These are phyloP conservation scores for Nymphaea thermarum DNA, from an alignment of 164 flowering plant species.

Conservation along the genomic window DNA sequence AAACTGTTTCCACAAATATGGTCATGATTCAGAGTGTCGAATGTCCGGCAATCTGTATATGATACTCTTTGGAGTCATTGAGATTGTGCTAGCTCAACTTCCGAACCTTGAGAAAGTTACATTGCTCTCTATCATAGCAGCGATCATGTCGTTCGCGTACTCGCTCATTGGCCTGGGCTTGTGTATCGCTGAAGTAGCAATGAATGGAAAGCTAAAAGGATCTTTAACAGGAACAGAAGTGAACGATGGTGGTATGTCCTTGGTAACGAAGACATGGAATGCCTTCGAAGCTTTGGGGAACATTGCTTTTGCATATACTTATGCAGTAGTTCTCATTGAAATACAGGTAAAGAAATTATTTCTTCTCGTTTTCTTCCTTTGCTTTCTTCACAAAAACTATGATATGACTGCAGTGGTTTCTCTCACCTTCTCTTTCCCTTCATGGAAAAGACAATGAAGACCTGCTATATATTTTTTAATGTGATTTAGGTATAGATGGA, in stretches of 20 bases:
- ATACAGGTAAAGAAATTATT: conserved; percentile 21
- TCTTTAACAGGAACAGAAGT: conserved; percentile 11
- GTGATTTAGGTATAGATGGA: too few relatives aligned
- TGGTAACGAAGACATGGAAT: conserved; percentile 20
- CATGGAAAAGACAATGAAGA: not conserved
- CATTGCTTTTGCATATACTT: conserved; percentile 34
- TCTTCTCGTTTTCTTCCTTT: not conserved
- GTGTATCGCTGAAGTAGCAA: conserved; percentile 12
- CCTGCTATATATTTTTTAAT: not conserved
- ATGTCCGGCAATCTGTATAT: conserved; percentile 17
- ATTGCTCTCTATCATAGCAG: conserved; percentile 23
- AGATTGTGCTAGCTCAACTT: conserved; percentile 23
- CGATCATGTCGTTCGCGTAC: conserved; percentile 24
- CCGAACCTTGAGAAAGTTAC: conserved; percentile 33
- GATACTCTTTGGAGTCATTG: conserved; percentile 21
- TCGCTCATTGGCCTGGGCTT: conserved; percentile 16
- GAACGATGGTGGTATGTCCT: conserved; percentile 6
- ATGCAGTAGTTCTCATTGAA: conserved; percentile 25
- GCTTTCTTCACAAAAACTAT: not conserved
- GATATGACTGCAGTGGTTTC: not conserved
- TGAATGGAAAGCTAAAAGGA: conserved; percentile 18
- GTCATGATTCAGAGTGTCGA: conserved; percentile 13
- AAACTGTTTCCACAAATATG: conserved; percentile 23
- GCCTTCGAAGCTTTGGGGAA: conserved; percentile 31
- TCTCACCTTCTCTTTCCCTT: not conserved